Evolutionary conservation across 2,329 filamentous ascomycete genomes (phyloP).

Genomic region (Fusarium nisikadoi): DNA sequence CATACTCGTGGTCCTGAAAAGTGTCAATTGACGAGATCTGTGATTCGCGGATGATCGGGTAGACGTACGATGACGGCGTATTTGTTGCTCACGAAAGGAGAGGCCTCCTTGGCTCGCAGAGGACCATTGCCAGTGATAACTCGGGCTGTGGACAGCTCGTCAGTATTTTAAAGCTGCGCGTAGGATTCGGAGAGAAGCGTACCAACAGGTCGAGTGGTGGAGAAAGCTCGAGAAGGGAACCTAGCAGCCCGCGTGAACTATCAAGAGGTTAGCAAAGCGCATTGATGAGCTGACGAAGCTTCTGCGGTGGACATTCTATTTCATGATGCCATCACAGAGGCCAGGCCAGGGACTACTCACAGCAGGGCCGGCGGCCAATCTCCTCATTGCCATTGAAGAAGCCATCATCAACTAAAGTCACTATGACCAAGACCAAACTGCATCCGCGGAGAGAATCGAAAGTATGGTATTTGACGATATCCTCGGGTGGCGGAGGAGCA

Average conservation of each 20-base stretch:
- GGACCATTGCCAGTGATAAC: conserved; percentile 83
- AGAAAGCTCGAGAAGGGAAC: conserved; percentile 81
- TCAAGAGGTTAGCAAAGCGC: conserved; percentile 35
- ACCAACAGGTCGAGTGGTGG: conserved; percentile 84
- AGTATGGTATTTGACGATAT: conserved; percentile 33
- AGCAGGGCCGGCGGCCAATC: conserved; percentile 65
- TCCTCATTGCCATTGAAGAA: conserved; percentile 73
- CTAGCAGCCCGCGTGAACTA: conserved; percentile 73
- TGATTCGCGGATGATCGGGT: conserved; percentile 3
- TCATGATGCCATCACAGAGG: conserved; percentile 28
- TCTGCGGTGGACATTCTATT: neutral
- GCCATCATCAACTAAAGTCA: conserved; percentile 59
- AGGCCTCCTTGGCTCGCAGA: conserved; percentile 92
- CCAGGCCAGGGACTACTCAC: conserved; percentile 56
- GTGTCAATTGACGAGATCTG: conserved; percentile 38
- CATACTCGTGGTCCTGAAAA: conserved; percentile 91
- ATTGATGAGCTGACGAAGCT: conserved; percentile 24
- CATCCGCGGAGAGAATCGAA: conserved; percentile 48
- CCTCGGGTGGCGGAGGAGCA: conserved; percentile 42
- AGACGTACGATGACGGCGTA: conserved; percentile 89
- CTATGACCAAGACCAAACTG: conserved; percentile 45
- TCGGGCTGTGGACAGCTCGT: conserved; percentile 65
- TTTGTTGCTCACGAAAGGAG: conserved; percentile 85
- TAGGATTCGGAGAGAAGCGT: conserved; percentile 50
- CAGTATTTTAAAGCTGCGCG: conserved; percentile 26